Evolutionary conservation across 352 stramenopile genomes (phyloP).

Genomic region (Pythium rishiriense): DNA sequence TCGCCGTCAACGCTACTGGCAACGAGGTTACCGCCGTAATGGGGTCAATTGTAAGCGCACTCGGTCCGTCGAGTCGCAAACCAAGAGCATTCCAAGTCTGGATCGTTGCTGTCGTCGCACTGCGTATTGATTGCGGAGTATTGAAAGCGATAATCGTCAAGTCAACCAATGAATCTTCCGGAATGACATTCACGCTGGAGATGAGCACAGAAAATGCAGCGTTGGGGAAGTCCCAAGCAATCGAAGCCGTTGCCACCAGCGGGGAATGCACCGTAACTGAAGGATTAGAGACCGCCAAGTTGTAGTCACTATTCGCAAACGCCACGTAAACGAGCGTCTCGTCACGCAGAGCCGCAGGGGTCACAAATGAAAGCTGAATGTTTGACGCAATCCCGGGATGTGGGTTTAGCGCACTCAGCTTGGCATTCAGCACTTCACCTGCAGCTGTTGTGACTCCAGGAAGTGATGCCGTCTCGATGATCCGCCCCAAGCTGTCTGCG

Average conservation of each 20-base stretch:
- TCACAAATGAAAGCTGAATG: constrained; percentile 48
- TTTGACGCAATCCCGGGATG: constrained; percentile 50
- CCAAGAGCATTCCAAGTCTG: constrained; percentile 46
- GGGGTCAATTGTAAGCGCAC: constrained; percentile 31
- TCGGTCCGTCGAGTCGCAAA: constrained; percentile 42
- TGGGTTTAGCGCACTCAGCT: constrained; percentile 31
- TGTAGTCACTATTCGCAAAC: constrained; percentile 45
- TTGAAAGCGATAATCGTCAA: constrained; percentile 42
- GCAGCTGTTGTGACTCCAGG: constrained; percentile 34
- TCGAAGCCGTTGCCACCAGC: constrained; percentile 30
- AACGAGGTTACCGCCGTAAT: constrained; percentile 44
- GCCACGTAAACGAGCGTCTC: constrained; percentile 43
- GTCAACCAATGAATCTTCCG: constrained; percentile 29
- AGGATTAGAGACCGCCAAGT: constrained; percentile 24
- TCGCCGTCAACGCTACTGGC: constrained; percentile 36
- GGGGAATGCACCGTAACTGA: constrained; percentile 30
- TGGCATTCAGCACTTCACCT: constrained; percentile 37
- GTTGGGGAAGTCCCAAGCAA: constrained; percentile 35
- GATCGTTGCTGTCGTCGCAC: constrained; percentile 33
- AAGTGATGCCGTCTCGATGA: constrained; percentile 33
- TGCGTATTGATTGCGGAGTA: constrained; percentile 51
- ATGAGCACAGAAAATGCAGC: constrained; percentile 45
- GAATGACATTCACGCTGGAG: constrained; percentile 31
- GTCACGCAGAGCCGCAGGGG: constrained; percentile 40
- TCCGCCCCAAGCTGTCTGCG: constrained; percentile 35